phyloP scores from a whole-genome alignment of 2,329 filamentous ascomycete genomes.

The Alternaria postmessia region DNA sequence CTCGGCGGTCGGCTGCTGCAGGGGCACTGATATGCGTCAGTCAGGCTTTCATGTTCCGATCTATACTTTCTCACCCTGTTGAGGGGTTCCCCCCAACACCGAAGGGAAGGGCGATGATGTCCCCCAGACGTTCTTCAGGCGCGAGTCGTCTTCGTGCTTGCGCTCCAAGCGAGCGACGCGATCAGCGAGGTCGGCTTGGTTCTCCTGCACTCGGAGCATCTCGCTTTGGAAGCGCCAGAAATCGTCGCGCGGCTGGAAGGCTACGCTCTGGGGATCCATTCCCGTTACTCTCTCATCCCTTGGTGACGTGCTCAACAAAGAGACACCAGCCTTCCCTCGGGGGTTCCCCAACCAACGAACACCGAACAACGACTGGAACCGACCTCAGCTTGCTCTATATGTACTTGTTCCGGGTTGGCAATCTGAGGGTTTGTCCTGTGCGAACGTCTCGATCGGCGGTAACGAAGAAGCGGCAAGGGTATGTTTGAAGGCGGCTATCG shows the following conservation, averaged over 20 bases:
- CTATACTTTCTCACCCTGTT: conserved; percentile 72
- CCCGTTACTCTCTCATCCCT: conserved; percentile 45
- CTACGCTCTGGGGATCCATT: conserved; percentile 70
- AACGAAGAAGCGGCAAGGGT: neutral
- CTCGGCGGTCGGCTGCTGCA: conserved; percentile 81
- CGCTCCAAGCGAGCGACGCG: conserved; percentile 68
- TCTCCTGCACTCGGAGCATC: conserved; percentile 67
- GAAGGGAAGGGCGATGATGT: conserved; percentile 88
- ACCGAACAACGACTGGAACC: conserved; percentile 20
- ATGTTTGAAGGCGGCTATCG: neutral
- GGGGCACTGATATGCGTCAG: conserved; percentile 66
- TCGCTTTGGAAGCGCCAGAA: conserved; percentile 71
- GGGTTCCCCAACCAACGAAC: conserved; percentile 21
- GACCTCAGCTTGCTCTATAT: conserved; percentile 3
- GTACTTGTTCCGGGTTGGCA: neutral
- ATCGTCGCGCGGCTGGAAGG: conserved; percentile 70
- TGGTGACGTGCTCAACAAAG: conserved; percentile 29
- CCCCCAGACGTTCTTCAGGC: conserved; percentile 85
- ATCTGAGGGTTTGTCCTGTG: neutral
- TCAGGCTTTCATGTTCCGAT: neutral
- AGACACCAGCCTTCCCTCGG: conserved; percentile 29
- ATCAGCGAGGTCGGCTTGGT: conserved; percentile 68
- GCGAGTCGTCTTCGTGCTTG: conserved; percentile 68
- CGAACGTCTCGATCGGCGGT: conserved; percentile 2
- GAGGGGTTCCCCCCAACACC: conserved; percentile 80